These are phyloP conservation scores for Monascus ruber DNA, from an alignment of 2,329 filamentous ascomycete species.

Conservation along the genomic window DNA sequence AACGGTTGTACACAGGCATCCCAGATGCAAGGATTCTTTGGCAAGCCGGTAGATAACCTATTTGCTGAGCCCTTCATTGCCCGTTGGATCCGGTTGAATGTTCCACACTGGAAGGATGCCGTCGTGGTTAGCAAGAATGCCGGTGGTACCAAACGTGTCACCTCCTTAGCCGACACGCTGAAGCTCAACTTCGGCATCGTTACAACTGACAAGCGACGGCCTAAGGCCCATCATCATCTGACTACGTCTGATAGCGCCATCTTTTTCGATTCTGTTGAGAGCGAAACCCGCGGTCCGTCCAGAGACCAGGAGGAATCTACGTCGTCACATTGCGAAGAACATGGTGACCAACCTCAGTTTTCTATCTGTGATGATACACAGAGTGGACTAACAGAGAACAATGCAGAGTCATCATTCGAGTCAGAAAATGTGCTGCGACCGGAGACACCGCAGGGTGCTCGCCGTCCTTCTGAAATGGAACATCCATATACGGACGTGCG, in stretches of 20 bases:
- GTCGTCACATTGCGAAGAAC: slow-evolving; percentile 10
- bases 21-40: slow-evolving; percentile 99
- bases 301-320: slow-evolving; percentile 18
- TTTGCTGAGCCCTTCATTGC: slow-evolving; percentile 92
- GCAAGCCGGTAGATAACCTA: slow-evolving; percentile 92
- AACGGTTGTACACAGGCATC: slow-evolving; percentile 44
- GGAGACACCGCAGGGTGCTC: slow-evolving; percentile 26
- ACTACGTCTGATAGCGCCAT: slow-evolving; percentile 73
- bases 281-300: slow-evolving; percentile 15
- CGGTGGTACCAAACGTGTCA: slow-evolving; percentile 92
- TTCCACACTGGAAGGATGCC: slow-evolving; percentile 73
- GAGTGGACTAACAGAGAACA: slow-evolving; percentile 9
- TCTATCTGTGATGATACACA: slow-evolving; percentile 6
- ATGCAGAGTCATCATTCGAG: slow-evolving; percentile 10
- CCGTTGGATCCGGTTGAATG: slow-evolving; percentile 85
- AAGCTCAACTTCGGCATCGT: slow-evolving; percentile 98
- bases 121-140: slow-evolving; percentile 98
- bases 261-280: slow-evolving; percentile 51
- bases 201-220: slow-evolving; percentile 45
- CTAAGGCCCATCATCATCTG: slow-evolving; percentile 35
- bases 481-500: slow-evolving; percentile 64
- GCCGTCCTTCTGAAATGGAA: slow-evolving; percentile 34
- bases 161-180: slow-evolving; percentile 84
- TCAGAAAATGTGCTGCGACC: slow-evolving; percentile 22
- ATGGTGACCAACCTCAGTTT: slow-evolving; percentile 1